A percentile compares a stretch with the other conserved stretches of the same genome.
These are phyloP conservation scores for Aspergillus nomiae DNA, from an alignment of 2,329 filamentous ascomycete species.

Conservation along the genomic window DNA sequence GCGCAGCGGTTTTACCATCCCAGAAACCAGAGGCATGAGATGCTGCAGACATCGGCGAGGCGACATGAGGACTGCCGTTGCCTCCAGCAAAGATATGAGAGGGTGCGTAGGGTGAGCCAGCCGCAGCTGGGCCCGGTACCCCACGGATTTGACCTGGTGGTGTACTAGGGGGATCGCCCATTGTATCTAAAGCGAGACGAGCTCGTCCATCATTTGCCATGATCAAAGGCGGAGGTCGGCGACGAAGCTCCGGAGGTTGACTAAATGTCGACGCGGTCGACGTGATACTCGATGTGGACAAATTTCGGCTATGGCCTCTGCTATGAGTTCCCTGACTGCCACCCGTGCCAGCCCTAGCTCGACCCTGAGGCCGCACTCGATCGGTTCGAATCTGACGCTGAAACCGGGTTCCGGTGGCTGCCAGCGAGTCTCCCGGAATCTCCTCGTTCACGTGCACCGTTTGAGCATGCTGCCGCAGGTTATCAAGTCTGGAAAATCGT, in stretches of 20 bases:
- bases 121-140: constrained; percentile 68
- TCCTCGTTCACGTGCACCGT: constrained; percentile 98
- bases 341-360: constrained; percentile 75
- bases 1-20: constrained; percentile 66
- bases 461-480: constrained; percentile 93
- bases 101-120: constrained; percentile 78
- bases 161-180: constrained; percentile 64
- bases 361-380: constrained; percentile 71
- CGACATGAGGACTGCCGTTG: constrained; percentile 75
- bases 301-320: constrained; percentile 78
- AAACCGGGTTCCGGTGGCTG: constrained; percentile 87
- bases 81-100: constrained; percentile 73
- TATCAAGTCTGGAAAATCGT: constrained; percentile 90
- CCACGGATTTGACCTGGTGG: constrained; percentile 65
- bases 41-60: constrained; percentile 72
- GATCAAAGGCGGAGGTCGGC: constrained; percentile 77
- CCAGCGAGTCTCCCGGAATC: constrained; percentile 89
- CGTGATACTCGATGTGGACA: constrained; percentile 84
- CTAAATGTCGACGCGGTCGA: constrained; percentile 72
- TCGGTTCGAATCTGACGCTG: constrained; percentile 91
- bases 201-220: constrained; percentile 69
- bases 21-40: constrained; percentile 75
- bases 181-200: constrained; percentile 58
- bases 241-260: constrained; percentile 63
- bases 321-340: constrained; percentile 71